Conservation (phyloP, 176 grass and related monocot genomes). For the Saccharum spontaneum region DNA sequence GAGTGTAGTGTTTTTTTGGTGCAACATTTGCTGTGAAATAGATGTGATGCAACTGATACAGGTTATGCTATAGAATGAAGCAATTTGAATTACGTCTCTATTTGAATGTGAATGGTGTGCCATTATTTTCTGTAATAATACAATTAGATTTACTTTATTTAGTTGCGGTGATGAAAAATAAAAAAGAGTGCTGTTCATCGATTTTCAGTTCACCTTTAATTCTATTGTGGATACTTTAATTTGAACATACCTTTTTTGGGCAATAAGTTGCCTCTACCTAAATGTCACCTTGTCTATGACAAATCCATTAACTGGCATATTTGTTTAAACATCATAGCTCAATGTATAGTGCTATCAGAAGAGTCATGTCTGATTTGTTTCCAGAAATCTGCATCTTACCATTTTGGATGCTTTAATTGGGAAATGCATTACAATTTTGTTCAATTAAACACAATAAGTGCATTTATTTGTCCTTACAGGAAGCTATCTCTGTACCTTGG, state of each 20-base stretch:
- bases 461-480: slow-evolving; percentile 37
- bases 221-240: not conserved
- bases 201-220: not conserved
- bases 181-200: not conserved
- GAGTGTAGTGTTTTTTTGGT: not conserved
- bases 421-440: not conserved
- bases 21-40: not conserved
- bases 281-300: not conserved
- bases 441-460: not conserved
- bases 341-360: not conserved
- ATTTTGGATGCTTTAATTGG: not conserved
- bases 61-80: not conserved
- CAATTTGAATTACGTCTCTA: not conserved
- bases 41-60: not conserved
- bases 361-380: not conserved
- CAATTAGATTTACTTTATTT: not conserved
- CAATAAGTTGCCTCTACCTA: not conserved
- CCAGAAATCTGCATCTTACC: not conserved
- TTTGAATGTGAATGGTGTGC: not conserved
- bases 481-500: slow-evolving; percentile 83
- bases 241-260: not conserved
- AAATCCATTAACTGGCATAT: not conserved
- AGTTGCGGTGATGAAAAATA: not conserved
- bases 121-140: not conserved
- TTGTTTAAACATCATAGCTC: not conserved